Evolutionary conservation across 768 basidiomycete genomes (phyloP).

Genomic region (Boletus edulis): DNA sequence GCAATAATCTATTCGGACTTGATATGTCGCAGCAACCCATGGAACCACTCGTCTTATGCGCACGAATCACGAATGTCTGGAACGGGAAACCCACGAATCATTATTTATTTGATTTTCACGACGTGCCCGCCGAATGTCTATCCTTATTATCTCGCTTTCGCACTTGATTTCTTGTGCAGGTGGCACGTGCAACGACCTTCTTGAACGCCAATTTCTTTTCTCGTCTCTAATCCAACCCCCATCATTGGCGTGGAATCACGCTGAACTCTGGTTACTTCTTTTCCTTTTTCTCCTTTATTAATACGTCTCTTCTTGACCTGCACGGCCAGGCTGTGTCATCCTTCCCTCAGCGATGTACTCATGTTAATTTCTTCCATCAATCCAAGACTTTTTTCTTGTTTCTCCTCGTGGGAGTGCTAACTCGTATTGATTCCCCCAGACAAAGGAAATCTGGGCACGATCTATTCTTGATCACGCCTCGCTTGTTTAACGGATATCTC

Average conservation of each 20-base stretch:
- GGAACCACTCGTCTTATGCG: slow-evolving; percentile 17
- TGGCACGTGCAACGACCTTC: slow-evolving; percentile 5
- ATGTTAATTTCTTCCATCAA: slow-evolving; percentile 13
- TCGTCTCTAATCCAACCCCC: neutral
- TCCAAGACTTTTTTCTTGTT: slow-evolving; percentile 2
- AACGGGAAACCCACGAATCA: slow-evolving; percentile 11
- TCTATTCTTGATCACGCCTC: too few species aligned
- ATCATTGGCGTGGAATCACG: slow-evolving; percentile 3
- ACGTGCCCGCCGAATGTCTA: slow-evolving; percentile 19
- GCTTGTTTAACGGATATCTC: too few species aligned
- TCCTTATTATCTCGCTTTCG: slow-evolving; percentile 27
- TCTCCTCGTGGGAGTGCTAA: neutral
- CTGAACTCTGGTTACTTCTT: slow-evolving; percentile 6
- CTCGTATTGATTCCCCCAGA: neutral
- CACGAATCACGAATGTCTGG: slow-evolving; percentile 27
- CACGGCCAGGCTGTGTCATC: slow-evolving; percentile 20
- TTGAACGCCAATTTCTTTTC: slow-evolving; percentile 4
- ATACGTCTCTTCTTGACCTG: slow-evolving; percentile 13
- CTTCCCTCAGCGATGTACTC: slow-evolving; percentile 15
- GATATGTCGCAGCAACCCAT: slow-evolving; percentile 24
- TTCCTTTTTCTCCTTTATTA: neutral
- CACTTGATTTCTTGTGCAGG: slow-evolving; percentile 18
- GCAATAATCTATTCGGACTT: slow-evolving; percentile 29
- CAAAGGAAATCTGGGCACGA: too few species aligned
- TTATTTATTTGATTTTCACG: slow-evolving; percentile 21